Evolutionary conservation across 169 alveolate genomes (phyloP).

Genomic region (Eimeria sp.): DNA sequence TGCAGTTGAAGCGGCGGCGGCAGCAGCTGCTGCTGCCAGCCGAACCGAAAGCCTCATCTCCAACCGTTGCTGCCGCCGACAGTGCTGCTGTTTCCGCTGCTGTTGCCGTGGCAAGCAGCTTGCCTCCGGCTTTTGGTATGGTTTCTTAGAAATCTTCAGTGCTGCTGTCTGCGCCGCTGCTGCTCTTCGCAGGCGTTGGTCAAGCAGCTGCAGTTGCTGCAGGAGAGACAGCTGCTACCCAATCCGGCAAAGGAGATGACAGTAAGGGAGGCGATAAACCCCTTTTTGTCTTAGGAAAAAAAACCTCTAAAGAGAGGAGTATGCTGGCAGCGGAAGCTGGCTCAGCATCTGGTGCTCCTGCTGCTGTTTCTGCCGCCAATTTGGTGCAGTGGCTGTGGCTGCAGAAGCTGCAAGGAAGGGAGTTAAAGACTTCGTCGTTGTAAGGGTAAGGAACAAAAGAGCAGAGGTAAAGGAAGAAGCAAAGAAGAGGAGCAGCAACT

Average conservation of each 20-base stretch:
- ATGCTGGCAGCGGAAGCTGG: background rate
- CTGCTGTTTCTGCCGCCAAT: background rate
- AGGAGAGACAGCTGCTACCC: background rate
- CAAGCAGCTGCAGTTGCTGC: conserved; percentile 5
- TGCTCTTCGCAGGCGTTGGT: background rate
- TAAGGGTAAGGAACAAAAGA: background rate
- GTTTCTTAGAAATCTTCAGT: background rate
- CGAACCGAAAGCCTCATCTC: background rate
- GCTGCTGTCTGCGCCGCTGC: background rate
- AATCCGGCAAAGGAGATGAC: background rate
- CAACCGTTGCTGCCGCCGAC: background rate
- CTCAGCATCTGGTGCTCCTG: background rate
- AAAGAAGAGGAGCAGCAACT: no score
- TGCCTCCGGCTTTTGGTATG: background rate
- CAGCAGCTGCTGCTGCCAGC: conserved; percentile 1
- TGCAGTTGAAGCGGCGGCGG: conserved; percentile 10
- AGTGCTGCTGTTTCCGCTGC: conserved; percentile 7
- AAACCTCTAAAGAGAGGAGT: background rate
- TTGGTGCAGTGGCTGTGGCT: background rate
- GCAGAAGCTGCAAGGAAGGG: background rate
- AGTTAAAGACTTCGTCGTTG: background rate
- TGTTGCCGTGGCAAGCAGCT: background rate
- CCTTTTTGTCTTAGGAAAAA: no score
- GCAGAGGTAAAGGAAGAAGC: no score
- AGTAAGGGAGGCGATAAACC: background rate